A percentile compares a stretch with the other conserved stretches of the same genome.
Evolutionary conservation across 2,329 filamentous ascomycete genomes (phyloP).

Genomic region (Aspergillus hiratsukae): DNA sequence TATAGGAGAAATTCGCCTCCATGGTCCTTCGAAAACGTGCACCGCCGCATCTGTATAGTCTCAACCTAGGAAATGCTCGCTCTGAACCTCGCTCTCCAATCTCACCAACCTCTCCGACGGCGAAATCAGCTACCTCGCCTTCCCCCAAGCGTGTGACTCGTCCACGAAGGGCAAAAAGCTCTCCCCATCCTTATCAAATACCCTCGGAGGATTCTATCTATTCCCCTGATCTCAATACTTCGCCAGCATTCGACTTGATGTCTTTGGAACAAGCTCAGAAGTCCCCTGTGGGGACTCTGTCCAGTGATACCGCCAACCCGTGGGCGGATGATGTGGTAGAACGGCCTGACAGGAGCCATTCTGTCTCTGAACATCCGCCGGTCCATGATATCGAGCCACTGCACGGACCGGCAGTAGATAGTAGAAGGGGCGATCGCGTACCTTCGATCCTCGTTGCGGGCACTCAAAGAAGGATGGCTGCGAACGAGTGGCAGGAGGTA

Average conservation of each 20-base stretch:
- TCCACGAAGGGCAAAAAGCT: constrained; percentile 25
- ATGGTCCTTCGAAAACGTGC: constrained; percentile 39
- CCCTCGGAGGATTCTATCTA: constrained; percentile 31
- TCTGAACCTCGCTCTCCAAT: constrained; percentile 29
- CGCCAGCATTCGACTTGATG: constrained; percentile 36
- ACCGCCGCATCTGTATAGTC: constrained; percentile 33
- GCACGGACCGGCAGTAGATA: constrained; percentile 2
- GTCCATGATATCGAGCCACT: constrained; percentile 1
- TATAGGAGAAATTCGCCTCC: constrained; percentile 18
- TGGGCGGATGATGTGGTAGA: constrained; percentile 30
- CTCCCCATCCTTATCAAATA: constrained; percentile 20
- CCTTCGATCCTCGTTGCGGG: constrained; percentile 21
- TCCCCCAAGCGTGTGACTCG: constrained; percentile 26
- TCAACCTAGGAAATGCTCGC: constrained; percentile 27
- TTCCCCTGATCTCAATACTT: constrained; percentile 36
- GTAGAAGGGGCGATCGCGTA: constrained; percentile 12
- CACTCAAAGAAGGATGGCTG: constrained; percentile 17
- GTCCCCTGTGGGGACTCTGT: constrained; percentile 29
- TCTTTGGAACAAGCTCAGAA: constrained; percentile 34
- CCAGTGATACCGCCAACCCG: constrained; percentile 24
- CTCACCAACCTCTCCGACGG: constrained; percentile 33
- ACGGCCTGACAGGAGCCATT: constrained; percentile 10
- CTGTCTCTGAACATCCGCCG: constrained; percentile 6
- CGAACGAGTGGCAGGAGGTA: constrained; percentile 18
- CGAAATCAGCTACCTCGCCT: constrained; percentile 23